Base-by-base conservation (phyloP, 1,284 basidiomycete species). In the Trichosporon sp. region DNA sequence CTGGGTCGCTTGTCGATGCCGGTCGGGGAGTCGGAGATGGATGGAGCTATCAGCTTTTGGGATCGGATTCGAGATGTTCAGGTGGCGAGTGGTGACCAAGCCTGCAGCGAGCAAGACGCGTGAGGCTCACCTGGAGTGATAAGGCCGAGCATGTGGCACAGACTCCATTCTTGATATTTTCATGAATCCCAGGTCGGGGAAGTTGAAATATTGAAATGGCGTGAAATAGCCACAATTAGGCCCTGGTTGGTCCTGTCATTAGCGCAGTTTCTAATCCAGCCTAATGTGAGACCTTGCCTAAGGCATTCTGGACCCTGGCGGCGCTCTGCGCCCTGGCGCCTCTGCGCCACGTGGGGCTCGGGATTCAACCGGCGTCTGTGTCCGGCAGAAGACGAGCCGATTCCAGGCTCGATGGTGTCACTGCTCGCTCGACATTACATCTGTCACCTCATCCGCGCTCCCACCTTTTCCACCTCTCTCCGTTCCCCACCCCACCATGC, bases 401-500 rank as follows among this genome's bases (percentile, higher is more conserved):
- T n/a, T 21, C 46, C 51, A 26, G 51, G 21, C 51, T 54, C 51
- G 19, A 54, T 54, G 51, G 51, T 46, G 51, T 54, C 51, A 54
- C 51, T 54, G 51, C 51, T 54, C 51, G 51, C 51, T 54, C 51
- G 51, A 63, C 59, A 35, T 35, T n/a, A 35, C 31, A 63, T 63
- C 31, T 54, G 51, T 54, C 51, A 54, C 51, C 51, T 54, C 26
- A 54, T 54, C 31, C 32, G 31, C 14, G 31, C 12, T 63, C 59
- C 32, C 59, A n/a, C 16, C 32, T 26, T 32, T 35, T 6, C 59
- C 56, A 61, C 56, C 31, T 32, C 31, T 12, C 56, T 35, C 32
- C 31, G n/a, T 35, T 63, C 59, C 31, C 4, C 31, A 32, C 31
- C 59, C 8, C 65, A 66, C 66, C n/a, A 81, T 82, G 81, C 68